Base-by-base conservation (phyloP, 768 basidiomycete genomes). In the Cubamyces sp. region DNA sequence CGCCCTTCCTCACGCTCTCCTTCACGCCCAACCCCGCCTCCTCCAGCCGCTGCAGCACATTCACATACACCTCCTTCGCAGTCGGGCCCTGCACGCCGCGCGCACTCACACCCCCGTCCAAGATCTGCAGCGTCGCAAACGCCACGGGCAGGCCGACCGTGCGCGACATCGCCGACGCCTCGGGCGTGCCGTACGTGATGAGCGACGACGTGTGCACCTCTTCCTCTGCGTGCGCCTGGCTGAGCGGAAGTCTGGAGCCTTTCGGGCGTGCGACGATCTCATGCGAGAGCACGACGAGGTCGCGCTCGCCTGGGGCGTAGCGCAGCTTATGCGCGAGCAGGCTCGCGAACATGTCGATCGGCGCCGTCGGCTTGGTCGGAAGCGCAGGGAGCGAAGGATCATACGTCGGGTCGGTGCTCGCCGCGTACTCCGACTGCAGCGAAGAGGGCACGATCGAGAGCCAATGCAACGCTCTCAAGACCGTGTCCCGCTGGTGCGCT, bases 81-180 rank as follows among this genome's bases (percentile, higher is more conserved):
- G 79, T 81, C 41, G 95, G 95, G 11, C 88, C 87, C 30, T 74
- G 78, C 3, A 94, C 93, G 18, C 93, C 93, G 37, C 86, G 73
- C 34, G 75, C 75, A 1, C 65, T 15, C 69, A 73, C 65, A 41
- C 65, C 54, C 0, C 89, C 91, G 70, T 92, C 88, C 41, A 91
- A 74, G 5, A 94, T 80, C 37, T 80, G 78, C 66, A 90, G 71
- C 1, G 93, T 86, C 1, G 93, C 93, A 68, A 94, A 84, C 1
- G 91, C 95, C 7, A 96, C 85, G 0, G 95, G 95, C 47, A 95
- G 74, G 4, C 94, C 94, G 18, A 97, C 95, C 3, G 91, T 92
- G 30, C 87, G 80, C n/a, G 93, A 85, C 95, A 97, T 97, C 5
- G 95, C 95, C 0, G 90, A 90, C 3, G 81, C 83, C 0, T 69